Conservation (phyloP, 495 filamentous ascomycete species). For the Chaetomium cochliodes region DNA sequence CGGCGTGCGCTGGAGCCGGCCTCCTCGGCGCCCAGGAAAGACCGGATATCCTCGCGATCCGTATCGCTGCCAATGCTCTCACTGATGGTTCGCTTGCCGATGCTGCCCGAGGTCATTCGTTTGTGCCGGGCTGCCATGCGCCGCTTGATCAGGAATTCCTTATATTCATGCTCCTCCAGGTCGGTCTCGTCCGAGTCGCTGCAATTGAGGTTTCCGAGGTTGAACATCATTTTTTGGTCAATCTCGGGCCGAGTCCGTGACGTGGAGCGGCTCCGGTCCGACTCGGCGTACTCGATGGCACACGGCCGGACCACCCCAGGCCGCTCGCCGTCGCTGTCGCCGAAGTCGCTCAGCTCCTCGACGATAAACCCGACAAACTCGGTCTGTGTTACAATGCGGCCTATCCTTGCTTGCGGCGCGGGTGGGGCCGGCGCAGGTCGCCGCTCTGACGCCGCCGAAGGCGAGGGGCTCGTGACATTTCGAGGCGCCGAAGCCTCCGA, state of each 20-base stretch:
- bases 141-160: conserved; percentile 33
- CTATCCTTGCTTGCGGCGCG: conserved; percentile 30
- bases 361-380: conserved; percentile 43
- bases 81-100: conserved; percentile 54
- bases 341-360: conserved; percentile 49
- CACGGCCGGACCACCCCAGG: conserved; percentile 42
- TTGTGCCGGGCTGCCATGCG: conserved; percentile 44
- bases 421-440: conserved; percentile 27
- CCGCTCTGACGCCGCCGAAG: conserved; percentile 38
- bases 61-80: conserved; percentile 55
- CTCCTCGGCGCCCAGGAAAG: conserved; percentile 43
- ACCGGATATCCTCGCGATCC: conserved; percentile 51
- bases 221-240: conserved; percentile 40
- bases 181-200: conserved; percentile 46
- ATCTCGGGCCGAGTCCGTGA: conserved; percentile 41
- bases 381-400: conserved; percentile 36
- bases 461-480: conserved; percentile 33
- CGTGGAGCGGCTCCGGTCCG: conserved; percentile 44
- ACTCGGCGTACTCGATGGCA: conserved; percentile 47
- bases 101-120: conserved; percentile 53
- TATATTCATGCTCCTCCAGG: conserved; percentile 41
- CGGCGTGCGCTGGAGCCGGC: conserved; percentile 47
- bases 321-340: conserved; percentile 42
- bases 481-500: conserved; percentile 32
- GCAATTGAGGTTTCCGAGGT: conserved; percentile 45